A percentile compares a stretch with the other conserved stretches of the same genome.
These are phyloP conservation scores for Trametes gibbosa DNA, from an alignment of 768 basidiomycete genomes.

Conservation along the genomic window DNA sequence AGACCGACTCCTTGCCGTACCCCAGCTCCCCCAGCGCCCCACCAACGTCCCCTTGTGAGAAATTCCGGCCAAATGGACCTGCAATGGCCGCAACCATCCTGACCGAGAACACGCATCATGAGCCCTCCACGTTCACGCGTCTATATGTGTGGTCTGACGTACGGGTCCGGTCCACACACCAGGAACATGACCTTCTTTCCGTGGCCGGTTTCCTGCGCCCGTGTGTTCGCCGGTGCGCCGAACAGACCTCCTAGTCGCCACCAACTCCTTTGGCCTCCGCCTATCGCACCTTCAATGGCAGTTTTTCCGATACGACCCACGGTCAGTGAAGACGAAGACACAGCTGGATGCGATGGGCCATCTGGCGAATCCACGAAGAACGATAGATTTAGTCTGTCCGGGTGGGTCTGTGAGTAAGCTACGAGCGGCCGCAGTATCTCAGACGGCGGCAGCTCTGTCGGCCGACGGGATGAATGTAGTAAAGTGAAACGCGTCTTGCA, in stretches of 20 bases:
- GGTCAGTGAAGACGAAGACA: constrained; percentile 30
- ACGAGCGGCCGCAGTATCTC: constrained; percentile 53
- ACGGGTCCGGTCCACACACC: constrained; percentile 86
- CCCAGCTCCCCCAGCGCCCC: constrained; percentile 68
- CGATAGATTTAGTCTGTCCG: constrained; percentile 53
- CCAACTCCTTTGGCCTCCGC: constrained; percentile 29
- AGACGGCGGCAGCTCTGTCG: constrained; percentile 68
- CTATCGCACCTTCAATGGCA: constrained; percentile 44
- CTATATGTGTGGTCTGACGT: constrained; percentile 11
- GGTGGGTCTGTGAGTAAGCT: constrained; percentile 45
- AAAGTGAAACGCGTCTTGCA: constrained; percentile 61
- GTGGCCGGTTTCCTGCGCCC: constrained; percentile 16
- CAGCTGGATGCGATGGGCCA: constrained; percentile 18
- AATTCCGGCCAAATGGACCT: constrained; percentile 73
- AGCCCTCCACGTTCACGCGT: constrained; percentile 10
- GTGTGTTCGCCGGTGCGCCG: neutral
- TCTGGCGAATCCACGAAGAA: constrained; percentile 59
- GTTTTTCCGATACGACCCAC: constrained; percentile 55
- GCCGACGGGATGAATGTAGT: constrained; percentile 64
- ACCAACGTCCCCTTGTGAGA: constrained; percentile 69
- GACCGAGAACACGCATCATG: constrained; percentile 9
- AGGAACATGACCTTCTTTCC: constrained; percentile 58
- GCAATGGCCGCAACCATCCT: constrained; percentile 78
- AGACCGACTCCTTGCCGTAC: constrained; percentile 58
- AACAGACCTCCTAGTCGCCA: constrained; percentile 28